Base-by-base conservation (phyloP, 2,329 filamentous ascomycete genomes). In the Nigrospora osmanthi region DNA sequence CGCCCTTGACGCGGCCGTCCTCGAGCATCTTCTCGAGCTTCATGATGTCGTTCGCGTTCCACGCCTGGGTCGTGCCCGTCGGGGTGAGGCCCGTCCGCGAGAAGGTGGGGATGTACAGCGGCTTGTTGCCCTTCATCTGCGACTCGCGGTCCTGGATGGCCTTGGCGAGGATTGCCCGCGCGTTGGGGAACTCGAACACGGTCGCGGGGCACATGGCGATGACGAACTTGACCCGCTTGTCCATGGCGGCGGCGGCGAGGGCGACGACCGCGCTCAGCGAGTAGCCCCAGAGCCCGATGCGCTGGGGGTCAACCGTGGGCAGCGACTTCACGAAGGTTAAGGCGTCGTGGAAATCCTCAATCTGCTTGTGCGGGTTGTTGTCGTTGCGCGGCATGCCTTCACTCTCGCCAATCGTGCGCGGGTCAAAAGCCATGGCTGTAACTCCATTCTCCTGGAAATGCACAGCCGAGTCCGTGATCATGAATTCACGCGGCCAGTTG, bases 321-420 rank as follows among this genome's bases (percentile, higher is more conserved):
- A 66, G 47, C 7, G 68, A 57, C 57, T 70, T 70, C 45, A 76
- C 64, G 19, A 61, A 68, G 4, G 72, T 72, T 47, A 78, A 67
- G 54, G 61, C 60, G 36, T 64, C 61, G 34, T 50, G 52, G 33
- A 54, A 55, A 48, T 68, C 65, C 23, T 55, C 52, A 6, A 60
- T 52, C 35, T 64, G 52, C 37, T 58, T 52, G 16, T 45, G 17
- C 0, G 66, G 67, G 39, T 68, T 51, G 37, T 66, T 59, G 6
- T 69, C 55, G 39, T 65, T 63, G 12, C 66, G 59, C 1, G 67
- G 66, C 7, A 49, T 6, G 6, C 68, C 67, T 17, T 66, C 66
- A 35, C 66, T 69, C 6, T 42, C 32, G 0, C 67, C 67, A 10
- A 64, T 48, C 19, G 47, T 54, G 6, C 68, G 59, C 0, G 61